These are phyloP conservation scores for Albugo laibachii DNA, from an alignment of 352 stramenopile species.

Conservation along the genomic window DNA sequence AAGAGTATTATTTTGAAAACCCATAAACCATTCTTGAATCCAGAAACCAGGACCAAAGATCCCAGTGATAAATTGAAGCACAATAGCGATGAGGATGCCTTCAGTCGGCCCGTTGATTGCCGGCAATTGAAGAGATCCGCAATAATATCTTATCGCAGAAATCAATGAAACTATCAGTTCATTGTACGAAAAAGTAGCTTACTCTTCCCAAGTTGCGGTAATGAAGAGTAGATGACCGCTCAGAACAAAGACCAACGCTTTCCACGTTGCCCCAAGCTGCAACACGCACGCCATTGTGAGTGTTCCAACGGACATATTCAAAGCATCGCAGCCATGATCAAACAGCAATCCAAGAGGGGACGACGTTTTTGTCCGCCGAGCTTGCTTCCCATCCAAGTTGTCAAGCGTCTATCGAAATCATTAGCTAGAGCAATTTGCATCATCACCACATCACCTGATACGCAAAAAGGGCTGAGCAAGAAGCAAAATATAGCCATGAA, in stretches of 20 bases:
- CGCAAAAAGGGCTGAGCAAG: slow-evolving; percentile 33
- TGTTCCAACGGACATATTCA: slow-evolving; percentile 64
- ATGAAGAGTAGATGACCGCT: slow-evolving; percentile 68
- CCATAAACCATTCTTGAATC: slow-evolving; percentile 29
- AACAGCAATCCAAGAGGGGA: slow-evolving; percentile 67
- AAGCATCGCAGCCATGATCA: slow-evolving; percentile 64
- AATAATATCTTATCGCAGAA: slow-evolving; percentile 71
- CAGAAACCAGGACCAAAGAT: slow-evolving; percentile 42
- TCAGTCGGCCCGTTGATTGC: slow-evolving; percentile 94
- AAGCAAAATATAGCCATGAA: slow-evolving; percentile 42
- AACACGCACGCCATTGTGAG: slow-evolving; percentile 67
- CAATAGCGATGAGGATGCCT: slow-evolving; percentile 80
- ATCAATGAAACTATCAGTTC: not conserved
- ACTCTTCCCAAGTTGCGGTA: slow-evolving; percentile 79
- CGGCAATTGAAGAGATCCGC: slow-evolving; percentile 84
- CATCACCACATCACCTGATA: slow-evolving; percentile 23
- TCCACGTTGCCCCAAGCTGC: slow-evolving; percentile 64
- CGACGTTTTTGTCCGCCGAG: slow-evolving; percentile 52
- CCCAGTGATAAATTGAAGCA: slow-evolving; percentile 56
- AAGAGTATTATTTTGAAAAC: slow-evolving; percentile 65
- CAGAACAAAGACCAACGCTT: slow-evolving; percentile 45
- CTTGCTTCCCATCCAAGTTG: slow-evolving; percentile 75
- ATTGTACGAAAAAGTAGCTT: slow-evolving; percentile 1
- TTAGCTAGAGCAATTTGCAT: not conserved
- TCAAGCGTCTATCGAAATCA: slow-evolving; percentile 30